Evolutionary conservation across 2,329 filamentous ascomycete species (phyloP).

Genomic region (Knoxdaviesia capensis): DNA sequence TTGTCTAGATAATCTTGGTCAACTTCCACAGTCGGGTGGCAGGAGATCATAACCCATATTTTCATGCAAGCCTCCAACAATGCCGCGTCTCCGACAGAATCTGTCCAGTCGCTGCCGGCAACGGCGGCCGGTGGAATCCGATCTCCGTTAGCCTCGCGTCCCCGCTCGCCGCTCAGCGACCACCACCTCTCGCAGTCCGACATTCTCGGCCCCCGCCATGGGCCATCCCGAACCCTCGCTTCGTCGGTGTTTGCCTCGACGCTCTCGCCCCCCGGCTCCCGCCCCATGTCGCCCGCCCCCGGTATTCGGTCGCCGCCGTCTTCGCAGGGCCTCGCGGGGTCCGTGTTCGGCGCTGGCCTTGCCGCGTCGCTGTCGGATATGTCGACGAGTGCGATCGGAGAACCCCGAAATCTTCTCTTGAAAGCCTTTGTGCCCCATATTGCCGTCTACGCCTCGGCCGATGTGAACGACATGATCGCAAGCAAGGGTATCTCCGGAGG

Average conservation of each 20-base stretch:
- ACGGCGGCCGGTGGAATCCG: too few relatives aligned
- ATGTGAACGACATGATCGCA: constrained; percentile 60
- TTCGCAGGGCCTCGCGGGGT: constrained; percentile 34
- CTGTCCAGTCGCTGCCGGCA: too few relatives aligned
- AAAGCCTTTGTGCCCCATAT: constrained; percentile 79
- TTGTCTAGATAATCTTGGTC: too few relatives aligned
- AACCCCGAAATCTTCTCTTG: constrained; percentile 48
- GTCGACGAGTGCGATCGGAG: constrained; percentile 13
- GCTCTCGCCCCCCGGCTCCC: constrained; percentile 45
- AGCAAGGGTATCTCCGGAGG: constrained; percentile 74
- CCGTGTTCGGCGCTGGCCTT: constrained; percentile 30
- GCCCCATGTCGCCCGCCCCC: constrained; percentile 42
- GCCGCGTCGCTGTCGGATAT: too few relatives aligned
- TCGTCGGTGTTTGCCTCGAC: constrained; percentile 43
- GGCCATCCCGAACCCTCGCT: constrained; percentile 29
- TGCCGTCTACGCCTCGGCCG: constrained; percentile 66
- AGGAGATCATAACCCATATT: too few relatives aligned
- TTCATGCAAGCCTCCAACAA: too few relatives aligned
- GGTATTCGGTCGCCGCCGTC: constrained; percentile 23
- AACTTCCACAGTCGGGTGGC: too few relatives aligned
- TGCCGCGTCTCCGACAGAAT: too few relatives aligned
- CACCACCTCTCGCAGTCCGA: too few relatives aligned
- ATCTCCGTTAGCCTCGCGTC: too few relatives aligned
- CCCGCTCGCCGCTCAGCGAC: too few relatives aligned
- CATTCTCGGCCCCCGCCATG: background rate